Evolutionary conservation across 78 protist genomes (phyloP).

Genomic region (Emiliania huxleyi): DNA sequence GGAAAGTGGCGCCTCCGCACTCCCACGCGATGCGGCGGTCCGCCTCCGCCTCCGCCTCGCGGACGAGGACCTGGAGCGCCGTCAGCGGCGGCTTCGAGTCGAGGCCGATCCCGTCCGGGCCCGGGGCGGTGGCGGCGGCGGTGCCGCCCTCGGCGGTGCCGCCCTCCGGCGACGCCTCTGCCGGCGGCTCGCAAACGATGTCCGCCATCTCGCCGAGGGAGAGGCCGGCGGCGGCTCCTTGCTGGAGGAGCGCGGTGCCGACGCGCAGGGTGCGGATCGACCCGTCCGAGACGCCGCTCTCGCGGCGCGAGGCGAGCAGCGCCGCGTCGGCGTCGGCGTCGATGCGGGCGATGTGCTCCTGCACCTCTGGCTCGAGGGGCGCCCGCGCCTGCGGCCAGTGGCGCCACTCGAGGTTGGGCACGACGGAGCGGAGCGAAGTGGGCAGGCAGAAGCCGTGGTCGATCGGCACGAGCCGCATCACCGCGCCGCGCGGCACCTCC

Average conservation of each 20-base stretch:
- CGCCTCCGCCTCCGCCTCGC: too few relatives aligned
- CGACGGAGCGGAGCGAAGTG: background rate
- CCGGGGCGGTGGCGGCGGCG: too few relatives aligned
- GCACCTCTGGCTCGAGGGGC: background rate
- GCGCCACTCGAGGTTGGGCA: background rate
- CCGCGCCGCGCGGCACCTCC: too few relatives aligned
- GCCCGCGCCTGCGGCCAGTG: background rate
- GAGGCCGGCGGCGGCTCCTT: background rate
- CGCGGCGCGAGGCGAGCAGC: background rate
- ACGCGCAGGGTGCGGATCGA: background rate
- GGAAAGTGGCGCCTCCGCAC: too few relatives aligned
- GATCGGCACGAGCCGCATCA: background rate
- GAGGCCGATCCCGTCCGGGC: too few relatives aligned
- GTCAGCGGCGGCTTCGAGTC: too few relatives aligned
- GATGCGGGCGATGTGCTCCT: background rate
- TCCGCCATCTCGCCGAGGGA: background rate
- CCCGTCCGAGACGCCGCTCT: background rate
- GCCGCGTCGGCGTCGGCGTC: background rate
- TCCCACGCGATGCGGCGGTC: too few relatives aligned
- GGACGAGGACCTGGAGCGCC: too few relatives aligned
- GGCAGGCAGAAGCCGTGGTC: slow-evolving; percentile 23
- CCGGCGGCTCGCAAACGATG: background rate
- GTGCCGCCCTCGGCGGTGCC: too few relatives aligned
- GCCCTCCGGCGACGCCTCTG: background rate
- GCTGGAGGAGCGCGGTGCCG: background rate